phyloP scores from a whole-genome alignment of 208 protist species.

The Trypanosomatidae sp. region DNA sequence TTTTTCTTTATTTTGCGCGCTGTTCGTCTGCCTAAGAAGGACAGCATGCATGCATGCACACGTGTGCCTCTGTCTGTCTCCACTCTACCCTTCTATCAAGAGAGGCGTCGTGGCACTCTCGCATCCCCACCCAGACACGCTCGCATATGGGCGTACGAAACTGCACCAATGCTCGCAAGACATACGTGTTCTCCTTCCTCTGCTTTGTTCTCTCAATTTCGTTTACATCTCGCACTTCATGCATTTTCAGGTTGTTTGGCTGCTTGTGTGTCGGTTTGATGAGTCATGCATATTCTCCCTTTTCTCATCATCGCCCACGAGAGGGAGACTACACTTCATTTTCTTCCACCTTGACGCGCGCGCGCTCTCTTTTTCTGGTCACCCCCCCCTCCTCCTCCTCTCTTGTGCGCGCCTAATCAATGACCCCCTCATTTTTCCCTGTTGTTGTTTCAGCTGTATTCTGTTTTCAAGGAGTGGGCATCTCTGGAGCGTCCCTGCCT shows the following conservation, averaged over 20 bases:
- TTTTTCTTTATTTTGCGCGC: conserved; percentile 3
- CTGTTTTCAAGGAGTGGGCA: neutral
- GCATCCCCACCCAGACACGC: neutral
- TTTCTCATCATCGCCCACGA: neutral
- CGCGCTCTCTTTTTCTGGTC: neutral
- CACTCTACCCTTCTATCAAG: neutral
- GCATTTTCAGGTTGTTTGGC: neutral
- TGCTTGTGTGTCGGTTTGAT: neutral
- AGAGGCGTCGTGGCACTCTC: neutral
- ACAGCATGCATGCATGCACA: neutral
- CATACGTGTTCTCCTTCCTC: neutral
- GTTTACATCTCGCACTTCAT: neutral
- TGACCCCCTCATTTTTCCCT: neutral
- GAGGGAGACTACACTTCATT: neutral
- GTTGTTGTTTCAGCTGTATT: neutral
- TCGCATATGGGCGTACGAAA: too few relatives aligned
- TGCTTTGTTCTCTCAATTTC: neutral
- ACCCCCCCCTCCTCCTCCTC: neutral
- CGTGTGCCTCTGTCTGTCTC: neutral
- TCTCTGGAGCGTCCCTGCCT: neutral
- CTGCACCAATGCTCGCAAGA: neutral
- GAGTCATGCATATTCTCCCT: neutral
- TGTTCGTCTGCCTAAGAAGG: neutral
- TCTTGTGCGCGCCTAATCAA: neutral
- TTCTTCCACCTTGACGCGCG: too few relatives aligned